Conservation (phyloP, 495 filamentous ascomycete species). For the Aspergillus nidulans region DNA sequence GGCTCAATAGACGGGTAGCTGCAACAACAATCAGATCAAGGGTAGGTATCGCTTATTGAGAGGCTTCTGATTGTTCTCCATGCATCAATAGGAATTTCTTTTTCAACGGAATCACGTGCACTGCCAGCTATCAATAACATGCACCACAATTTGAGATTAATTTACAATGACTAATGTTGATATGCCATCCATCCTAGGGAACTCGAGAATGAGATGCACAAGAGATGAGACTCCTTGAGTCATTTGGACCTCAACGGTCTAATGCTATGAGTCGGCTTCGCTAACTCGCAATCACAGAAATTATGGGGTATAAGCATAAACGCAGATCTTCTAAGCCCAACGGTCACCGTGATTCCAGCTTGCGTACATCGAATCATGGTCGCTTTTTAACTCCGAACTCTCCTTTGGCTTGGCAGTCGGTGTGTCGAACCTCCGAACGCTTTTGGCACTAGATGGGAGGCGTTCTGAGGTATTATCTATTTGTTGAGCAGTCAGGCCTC, state of each 20-base stretch:
- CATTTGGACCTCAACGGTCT: neutral
- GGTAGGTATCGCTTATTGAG: conserved; percentile 13
- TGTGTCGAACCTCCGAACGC: neutral
- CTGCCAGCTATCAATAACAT: neutral
- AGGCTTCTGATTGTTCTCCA: conserved; percentile 20
- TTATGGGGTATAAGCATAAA: conserved; percentile 10
- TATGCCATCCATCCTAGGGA: too few species aligned
- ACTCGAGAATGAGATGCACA: neutral
- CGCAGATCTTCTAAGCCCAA: conserved; percentile 12
- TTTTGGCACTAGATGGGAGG: neutral
- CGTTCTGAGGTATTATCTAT: neutral
- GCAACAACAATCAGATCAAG: conserved; percentile 14
- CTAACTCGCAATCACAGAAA: neutral
- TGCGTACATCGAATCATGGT: conserved; percentile 12
- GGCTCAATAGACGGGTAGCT: conserved; percentile 10
- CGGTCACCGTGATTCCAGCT: conserved; percentile 17
- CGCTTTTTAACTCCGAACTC: neutral
- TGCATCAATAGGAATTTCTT: conserved; percentile 15
- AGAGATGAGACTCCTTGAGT: neutral
- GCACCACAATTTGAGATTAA: neutral
- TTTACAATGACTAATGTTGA: too few species aligned
- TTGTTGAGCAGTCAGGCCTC: conserved; percentile 9
- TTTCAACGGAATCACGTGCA: conserved; percentile 15
- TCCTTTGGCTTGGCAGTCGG: neutral
- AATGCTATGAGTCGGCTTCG: neutral